Base-by-base conservation (phyloP, 2,329 filamentous ascomycete species). In the Xylaria sp. region DNA sequence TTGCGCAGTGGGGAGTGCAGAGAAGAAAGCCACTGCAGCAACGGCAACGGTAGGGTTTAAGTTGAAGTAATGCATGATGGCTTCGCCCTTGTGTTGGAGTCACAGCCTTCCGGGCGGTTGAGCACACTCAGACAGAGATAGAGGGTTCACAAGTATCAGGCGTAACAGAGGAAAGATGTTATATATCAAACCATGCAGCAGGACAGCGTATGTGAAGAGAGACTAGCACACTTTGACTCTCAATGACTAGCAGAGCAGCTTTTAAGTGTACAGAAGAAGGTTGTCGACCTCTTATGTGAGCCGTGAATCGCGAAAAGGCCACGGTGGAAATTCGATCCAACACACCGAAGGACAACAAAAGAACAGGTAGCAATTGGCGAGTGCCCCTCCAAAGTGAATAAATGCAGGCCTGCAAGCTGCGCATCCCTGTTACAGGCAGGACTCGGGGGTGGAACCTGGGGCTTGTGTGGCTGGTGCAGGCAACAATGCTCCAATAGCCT, bases 1-100 rank as follows among this genome's bases (percentile, higher is more conserved):
- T 55, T 88, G 87, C 58, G 84, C 84, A 52, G 83, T 83, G 29
- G 90, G 86, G 53, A 91, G 74, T 58, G 86, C 83, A 64, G 90
- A 84, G 66, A 95, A 80, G 49, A 91, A 78, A 61, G 87, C 86
- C 60, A 85, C 81, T 64, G 84, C 83, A 68, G 83, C 79, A 71
- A 85, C 81, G 72, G 84, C 78, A 73, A 87, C 73, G 51, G 81
- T 75, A 65, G 79, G 76, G 72, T 81, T 81, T 40, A 72, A 74
- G 70, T 81, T 81, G 51, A 73, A 70, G 59, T 64, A 64, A 73
- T 85, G 83, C 85, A 88, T 88, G 68, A 17, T 58, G 46, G 11
- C 46, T 55, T 61, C 33, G 49, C n/a, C 13, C 17, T 27, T 27
- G 15, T 23, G 27, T 54, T n/a, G 21, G 46, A 46, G 60, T 55